Evolutionary conservation across 495 filamentous ascomycete species (phyloP), one percentile per base, ranked within the genome.

Genomic region (Penicillium cataractarum): DNA sequence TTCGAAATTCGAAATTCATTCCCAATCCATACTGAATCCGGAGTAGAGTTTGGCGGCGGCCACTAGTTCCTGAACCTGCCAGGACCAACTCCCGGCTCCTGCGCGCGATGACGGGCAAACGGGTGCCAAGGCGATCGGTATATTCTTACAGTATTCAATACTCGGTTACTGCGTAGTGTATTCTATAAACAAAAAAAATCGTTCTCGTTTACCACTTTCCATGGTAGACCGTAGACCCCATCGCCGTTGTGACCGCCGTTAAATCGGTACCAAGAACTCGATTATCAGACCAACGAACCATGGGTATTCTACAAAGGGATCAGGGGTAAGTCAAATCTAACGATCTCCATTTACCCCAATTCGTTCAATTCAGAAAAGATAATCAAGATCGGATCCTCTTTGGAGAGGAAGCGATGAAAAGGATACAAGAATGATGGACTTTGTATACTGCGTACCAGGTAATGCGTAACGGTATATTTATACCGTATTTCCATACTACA

Each of bases 61-160:
- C 57, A 60, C 51, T 56, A 59, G 56, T 56, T 55, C 24, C 31
- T 32, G 51, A n/a, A 31, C 29, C 56, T 50, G 51, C 62, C 56
- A 64, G 62, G 62, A 40, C 57, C 62, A 60, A 48, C 52, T 53
- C 40, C 51, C 62, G 62, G 62, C 51, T 44, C 62, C 32, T 37
- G 55, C 48, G 51, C 46, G 46, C 46, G 51, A 56, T 39, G 61
- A 58, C 61, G 52, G 62, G 42, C 50, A 64, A 60, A 59, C 51
- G 56, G 55, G 42, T 55, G 50, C 62, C 56, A 57, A 65, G 51
- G 19, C 44, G 24, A 40, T 49, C 44, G n/a, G 17, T 8, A 24
- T 58, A 44, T 32, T 29, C 21, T 4, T 48, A 26, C 44, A 12
- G 22, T n/a, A 15, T 26, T n/a, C n/a, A n/a, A n/a, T n/a, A n/a